phyloP scores from a whole-genome alignment of 129 eudicot genomes.

The Artemisia annua region DNA sequence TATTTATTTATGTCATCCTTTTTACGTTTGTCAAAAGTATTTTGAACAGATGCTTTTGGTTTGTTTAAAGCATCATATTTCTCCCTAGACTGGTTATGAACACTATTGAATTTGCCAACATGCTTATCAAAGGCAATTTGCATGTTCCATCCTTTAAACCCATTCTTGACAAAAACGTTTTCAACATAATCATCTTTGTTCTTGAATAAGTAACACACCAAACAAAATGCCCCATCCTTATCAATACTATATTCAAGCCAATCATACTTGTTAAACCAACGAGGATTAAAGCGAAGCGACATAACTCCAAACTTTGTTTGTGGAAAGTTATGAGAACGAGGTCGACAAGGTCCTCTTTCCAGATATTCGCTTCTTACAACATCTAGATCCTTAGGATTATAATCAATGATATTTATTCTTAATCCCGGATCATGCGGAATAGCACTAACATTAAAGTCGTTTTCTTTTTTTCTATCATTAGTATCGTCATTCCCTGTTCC shows the following conservation, averaged over 20 bases:
- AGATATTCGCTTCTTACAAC: neutral
- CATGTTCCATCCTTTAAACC: neutral
- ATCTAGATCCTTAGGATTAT: conserved; percentile 3
- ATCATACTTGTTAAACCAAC: conserved; percentile 5
- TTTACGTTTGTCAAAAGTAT: too few relatives aligned
- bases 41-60: too few relatives aligned
- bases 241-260: neutral
- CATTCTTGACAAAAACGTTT: neutral
- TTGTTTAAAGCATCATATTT: neutral
- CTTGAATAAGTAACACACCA: neutral
- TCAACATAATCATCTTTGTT: neutral
- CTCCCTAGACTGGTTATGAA: conserved; percentile 1
- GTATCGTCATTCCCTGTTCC: too few relatives aligned
- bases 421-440: neutral
- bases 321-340: neutral
- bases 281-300: neutral
- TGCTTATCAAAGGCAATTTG: neutral
- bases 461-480: neutral
- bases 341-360: conserved; percentile 3
- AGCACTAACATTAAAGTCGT: neutral
- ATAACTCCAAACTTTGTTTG: conserved; percentile 1
- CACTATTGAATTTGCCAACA: neutral
- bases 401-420: neutral
- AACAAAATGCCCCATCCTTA: neutral
- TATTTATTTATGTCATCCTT: too few relatives aligned